These are phyloP conservation scores for Phascolomyces articulosus DNA, from an alignment of 371 early-diverging fungal species.

Conservation along the genomic window DNA sequence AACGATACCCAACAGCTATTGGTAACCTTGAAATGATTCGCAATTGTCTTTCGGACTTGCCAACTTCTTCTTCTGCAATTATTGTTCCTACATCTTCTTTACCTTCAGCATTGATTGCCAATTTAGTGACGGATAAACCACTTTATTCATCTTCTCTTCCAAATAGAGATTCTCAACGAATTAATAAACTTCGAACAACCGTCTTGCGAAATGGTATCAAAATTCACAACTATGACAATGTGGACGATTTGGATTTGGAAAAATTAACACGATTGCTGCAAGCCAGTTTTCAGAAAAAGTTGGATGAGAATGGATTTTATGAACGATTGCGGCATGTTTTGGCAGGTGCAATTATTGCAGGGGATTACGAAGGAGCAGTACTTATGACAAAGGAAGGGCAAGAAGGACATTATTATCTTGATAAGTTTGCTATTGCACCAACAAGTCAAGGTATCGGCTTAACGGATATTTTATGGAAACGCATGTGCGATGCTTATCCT, in stretches of 20 bases:
- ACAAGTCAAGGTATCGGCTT: slow-evolving; percentile 89
- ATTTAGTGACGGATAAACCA: slow-evolving; percentile 55
- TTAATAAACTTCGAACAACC: slow-evolving; percentile 60
- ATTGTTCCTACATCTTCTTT: slow-evolving; percentile 45
- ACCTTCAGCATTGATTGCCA: slow-evolving; percentile 46
- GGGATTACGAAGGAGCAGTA: slow-evolving; percentile 75
- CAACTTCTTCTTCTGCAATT: slow-evolving; percentile 47
- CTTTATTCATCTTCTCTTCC: slow-evolving; percentile 55
- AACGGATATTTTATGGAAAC: slow-evolving; percentile 92
- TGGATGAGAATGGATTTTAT: slow-evolving; percentile 65
- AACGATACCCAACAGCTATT: slow-evolving; percentile 25
- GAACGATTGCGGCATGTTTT: slow-evolving; percentile 59
- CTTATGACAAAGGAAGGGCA: slow-evolving; percentile 39
- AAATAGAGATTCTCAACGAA: slow-evolving; percentile 16
- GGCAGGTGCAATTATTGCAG: slow-evolving; percentile 78
- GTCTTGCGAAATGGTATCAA: slow-evolving; percentile 80
- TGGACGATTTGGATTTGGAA: slow-evolving; percentile 56
- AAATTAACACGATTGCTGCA: slow-evolving; percentile 72
- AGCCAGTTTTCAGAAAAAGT: slow-evolving; percentile 73
- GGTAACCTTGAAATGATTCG: slow-evolving; percentile 37
- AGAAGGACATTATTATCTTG: slow-evolving; percentile 66
- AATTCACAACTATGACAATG: slow-evolving; percentile 52
- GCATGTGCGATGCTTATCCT: slow-evolving; percentile 71
- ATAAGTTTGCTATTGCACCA: slow-evolving; percentile 93
- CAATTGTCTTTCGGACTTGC: slow-evolving; percentile 35